These are phyloP conservation scores for Apiotrichum gracile DNA, from an alignment of 1,284 basidiomycete species.

Conservation along the genomic window DNA sequence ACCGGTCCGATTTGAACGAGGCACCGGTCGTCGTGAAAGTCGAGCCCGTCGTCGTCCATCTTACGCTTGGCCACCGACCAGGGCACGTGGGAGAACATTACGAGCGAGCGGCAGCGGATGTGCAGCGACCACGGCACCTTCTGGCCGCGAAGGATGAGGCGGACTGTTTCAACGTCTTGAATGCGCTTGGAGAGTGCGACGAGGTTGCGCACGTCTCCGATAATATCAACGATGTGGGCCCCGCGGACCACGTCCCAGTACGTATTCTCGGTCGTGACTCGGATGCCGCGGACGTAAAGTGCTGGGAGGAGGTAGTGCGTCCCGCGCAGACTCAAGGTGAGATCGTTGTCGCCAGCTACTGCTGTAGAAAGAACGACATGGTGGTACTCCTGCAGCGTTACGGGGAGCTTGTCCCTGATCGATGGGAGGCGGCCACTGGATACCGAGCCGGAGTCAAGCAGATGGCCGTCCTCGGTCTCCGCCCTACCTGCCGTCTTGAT, in stretches of 20 bases:
- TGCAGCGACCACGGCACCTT: not conserved
- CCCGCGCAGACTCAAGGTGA: not conserved
- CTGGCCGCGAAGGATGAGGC: constrained; percentile 7
- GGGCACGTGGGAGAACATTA: constrained; percentile 10
- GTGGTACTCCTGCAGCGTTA: not conserved
- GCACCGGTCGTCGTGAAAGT: not conserved
- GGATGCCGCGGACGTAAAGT: not conserved
- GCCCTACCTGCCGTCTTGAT: not conserved
- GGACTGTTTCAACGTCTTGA: not conserved
- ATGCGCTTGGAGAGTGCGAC: not conserved
- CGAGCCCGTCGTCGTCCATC: not conserved
- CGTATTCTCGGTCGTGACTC: not conserved
- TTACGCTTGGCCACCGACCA: not conserved
- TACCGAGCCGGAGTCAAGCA: not conserved
- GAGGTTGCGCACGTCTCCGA: not conserved
- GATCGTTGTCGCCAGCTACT: not conserved
- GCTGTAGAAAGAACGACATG: constrained; percentile 1
- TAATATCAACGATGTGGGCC: not conserved
- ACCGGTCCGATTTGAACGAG: constrained; percentile 6
- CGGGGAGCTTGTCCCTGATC: no score
- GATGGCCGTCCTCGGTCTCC: not conserved
- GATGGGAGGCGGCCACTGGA: not conserved
- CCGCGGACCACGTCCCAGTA: not conserved
- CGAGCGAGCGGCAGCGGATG: not conserved
- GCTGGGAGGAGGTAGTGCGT: not conserved